Conservation (phyloP, 2,329 filamentous ascomycete species). For the Nemania bipapillata region DNA sequence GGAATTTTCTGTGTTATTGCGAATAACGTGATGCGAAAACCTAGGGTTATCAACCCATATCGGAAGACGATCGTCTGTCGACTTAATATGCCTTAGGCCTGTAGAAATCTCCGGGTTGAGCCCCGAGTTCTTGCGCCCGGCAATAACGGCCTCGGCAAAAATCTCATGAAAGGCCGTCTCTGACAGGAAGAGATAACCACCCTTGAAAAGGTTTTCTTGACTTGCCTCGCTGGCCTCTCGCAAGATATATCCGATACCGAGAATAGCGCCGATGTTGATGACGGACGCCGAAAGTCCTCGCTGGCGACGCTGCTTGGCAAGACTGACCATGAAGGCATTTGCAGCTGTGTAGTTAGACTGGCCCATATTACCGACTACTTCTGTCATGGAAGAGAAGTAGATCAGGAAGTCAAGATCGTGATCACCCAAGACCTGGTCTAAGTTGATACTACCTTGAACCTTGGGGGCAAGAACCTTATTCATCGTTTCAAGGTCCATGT, state of each 20-base stretch:
- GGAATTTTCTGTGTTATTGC: neutral
- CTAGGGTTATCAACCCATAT: constrained; percentile 26
- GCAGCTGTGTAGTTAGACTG: constrained; percentile 55
- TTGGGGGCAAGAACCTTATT: constrained; percentile 53
- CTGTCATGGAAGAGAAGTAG: constrained; percentile 54
- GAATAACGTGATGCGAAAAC: constrained; percentile 19
- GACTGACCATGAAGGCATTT: constrained; percentile 53
- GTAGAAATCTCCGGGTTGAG: constrained; percentile 27
- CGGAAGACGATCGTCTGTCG: neutral
- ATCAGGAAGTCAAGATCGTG: constrained; percentile 56
- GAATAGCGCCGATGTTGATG: constrained; percentile 47
- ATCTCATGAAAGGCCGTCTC: constrained; percentile 39
- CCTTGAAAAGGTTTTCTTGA: constrained; percentile 36
- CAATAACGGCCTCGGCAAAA: constrained; percentile 39
- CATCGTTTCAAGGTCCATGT: constrained; percentile 47
- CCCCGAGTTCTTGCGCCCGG: constrained; percentile 20
- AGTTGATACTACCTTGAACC: constrained; percentile 51
- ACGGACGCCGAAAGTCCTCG: constrained; percentile 45
- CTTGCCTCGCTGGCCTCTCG: constrained; percentile 33
- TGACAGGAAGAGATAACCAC: constrained; percentile 33
- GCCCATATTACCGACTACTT: constrained; percentile 52
- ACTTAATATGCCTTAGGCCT: constrained; percentile 28
- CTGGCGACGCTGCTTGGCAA: constrained; percentile 45
- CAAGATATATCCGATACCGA: constrained; percentile 47
- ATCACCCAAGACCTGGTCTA: constrained; percentile 51